phyloP scores from a whole-genome alignment of 495 filamentous ascomycete genomes.

The Corynascus novoguineensis region DNA sequence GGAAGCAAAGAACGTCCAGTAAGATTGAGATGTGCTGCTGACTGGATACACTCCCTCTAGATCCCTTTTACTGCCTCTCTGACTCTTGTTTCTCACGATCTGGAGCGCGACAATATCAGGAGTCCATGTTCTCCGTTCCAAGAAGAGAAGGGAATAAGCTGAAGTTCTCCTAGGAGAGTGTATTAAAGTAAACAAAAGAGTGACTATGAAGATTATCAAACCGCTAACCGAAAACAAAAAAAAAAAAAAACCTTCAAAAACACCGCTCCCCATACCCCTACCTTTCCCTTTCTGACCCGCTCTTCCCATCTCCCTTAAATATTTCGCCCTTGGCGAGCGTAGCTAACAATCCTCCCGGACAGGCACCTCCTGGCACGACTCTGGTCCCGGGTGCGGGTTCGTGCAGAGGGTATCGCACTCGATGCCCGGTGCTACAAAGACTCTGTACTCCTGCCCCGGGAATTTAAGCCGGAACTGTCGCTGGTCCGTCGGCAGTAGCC shows the following conservation, averaged over 20 bases:
- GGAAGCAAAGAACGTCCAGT: too few relatives aligned
- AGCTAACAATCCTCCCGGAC: slow-evolving; percentile 17
- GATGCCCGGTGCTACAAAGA: slow-evolving; percentile 23
- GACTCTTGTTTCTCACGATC: too few relatives aligned
- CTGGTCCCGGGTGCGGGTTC: slow-evolving; percentile 16
- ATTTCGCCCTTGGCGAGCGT: not conserved
- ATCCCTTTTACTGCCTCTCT: too few relatives aligned
- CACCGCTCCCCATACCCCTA: not conserved
- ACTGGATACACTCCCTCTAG: too few relatives aligned
- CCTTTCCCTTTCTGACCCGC: not conserved
- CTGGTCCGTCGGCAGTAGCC: slow-evolving; percentile 14
- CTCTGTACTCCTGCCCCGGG: slow-evolving; percentile 19
- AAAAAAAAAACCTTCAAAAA: not conserved
- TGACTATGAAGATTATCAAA: not conserved
- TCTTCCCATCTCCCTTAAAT: not conserved
- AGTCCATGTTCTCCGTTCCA: too few relatives aligned
- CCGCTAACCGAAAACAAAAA: not conserved
- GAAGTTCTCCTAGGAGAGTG: too few relatives aligned
- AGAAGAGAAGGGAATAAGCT: too few relatives aligned
- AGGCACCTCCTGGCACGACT: slow-evolving; percentile 21
- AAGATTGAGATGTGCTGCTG: too few relatives aligned
- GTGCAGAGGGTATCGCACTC: slow-evolving; percentile 22
- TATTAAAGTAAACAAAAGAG: too few relatives aligned
- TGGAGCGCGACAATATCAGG: too few relatives aligned
- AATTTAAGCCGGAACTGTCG: slow-evolving; percentile 21